These are phyloP conservation scores for Leccinum subgranulosum DNA, from an alignment of 768 basidiomycete species.

Conservation along the genomic window DNA sequence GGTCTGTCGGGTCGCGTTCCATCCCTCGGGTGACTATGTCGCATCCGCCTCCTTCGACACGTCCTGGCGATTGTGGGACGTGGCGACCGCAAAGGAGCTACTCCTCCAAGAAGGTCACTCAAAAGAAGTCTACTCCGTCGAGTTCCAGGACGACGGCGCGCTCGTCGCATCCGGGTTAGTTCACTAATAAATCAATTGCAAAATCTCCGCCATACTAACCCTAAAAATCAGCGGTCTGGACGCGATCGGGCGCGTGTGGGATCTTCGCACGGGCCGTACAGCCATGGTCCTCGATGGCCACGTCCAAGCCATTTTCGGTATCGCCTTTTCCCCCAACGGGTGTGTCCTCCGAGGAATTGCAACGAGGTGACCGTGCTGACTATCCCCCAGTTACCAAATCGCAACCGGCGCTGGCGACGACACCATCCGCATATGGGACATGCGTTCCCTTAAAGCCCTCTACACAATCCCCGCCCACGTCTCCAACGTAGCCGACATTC, in stretches of 20 bases:
- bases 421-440: constrained; percentile 98
- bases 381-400: constrained; percentile 79
- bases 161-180: constrained; percentile 89
- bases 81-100: constrained; percentile 74
- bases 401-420: constrained; percentile 97
- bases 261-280: constrained; percentile 89
- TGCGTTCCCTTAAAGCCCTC: constrained; percentile 86
- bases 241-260: constrained; percentile 97
- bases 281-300: constrained; percentile 99
- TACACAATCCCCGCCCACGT: constrained; percentile 97
- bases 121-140: constrained; percentile 93
- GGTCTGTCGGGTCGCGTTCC: constrained; percentile 92
- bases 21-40: constrained; percentile 91
- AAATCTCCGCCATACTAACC: not conserved
- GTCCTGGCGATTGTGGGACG: constrained; percentile 97
- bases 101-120: constrained; percentile 95
- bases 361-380: constrained; percentile 7
- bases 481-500: constrained; percentile 91
- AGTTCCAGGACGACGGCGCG: constrained; percentile 94
- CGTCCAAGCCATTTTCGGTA: constrained; percentile 85
- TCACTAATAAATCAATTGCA: not conserved
- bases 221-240: constrained; percentile 73
- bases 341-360: constrained; percentile 36
- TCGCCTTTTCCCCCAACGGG: constrained; percentile 96
- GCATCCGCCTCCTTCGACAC: constrained; percentile 97